Evolutionary conservation across 2,329 filamentous ascomycete genomes (phyloP).

Genomic region (Colletotrichum brevisporum): DNA sequence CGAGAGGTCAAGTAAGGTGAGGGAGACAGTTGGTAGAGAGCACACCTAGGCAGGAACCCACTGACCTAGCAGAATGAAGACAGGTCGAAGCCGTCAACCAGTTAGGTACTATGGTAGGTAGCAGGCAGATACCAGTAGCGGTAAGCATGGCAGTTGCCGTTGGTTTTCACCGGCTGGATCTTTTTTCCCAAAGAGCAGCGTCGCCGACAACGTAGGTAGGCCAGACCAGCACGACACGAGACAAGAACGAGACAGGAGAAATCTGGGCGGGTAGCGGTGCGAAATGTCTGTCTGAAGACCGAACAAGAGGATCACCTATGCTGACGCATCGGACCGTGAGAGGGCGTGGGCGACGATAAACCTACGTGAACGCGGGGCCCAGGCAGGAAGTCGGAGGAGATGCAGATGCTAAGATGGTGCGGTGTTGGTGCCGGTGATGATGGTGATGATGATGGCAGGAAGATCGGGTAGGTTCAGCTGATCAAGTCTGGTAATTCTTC

Average conservation of each 20-base stretch:
- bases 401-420: slow-evolving; percentile 1
- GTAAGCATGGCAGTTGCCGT: too few species aligned
- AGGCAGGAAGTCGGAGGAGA: slow-evolving; percentile 1
- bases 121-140: too few species aligned
- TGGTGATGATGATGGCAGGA: background rate
- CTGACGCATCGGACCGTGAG: too few species aligned
- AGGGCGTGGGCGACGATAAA: too few species aligned
- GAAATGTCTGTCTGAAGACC: background rate
- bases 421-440: background rate
- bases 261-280: background rate
- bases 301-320: background rate
- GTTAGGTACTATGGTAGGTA: too few species aligned
- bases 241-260: slow-evolving; percentile 5
- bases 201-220: too few species aligned
- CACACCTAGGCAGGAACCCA: background rate
- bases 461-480: slow-evolving; percentile 16
- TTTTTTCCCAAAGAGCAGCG: too few species aligned
- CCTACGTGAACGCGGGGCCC: too few species aligned
- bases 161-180: too few species aligned
- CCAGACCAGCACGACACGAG: background rate
- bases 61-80: background rate
- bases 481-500: slow-evolving; percentile 7
- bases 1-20: background rate
- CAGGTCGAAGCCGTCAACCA: too few species aligned
- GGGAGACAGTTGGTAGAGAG: background rate